phyloP scores from a whole-genome alignment of 352 stramenopile species.

The Globisporangium viniferum region DNA sequence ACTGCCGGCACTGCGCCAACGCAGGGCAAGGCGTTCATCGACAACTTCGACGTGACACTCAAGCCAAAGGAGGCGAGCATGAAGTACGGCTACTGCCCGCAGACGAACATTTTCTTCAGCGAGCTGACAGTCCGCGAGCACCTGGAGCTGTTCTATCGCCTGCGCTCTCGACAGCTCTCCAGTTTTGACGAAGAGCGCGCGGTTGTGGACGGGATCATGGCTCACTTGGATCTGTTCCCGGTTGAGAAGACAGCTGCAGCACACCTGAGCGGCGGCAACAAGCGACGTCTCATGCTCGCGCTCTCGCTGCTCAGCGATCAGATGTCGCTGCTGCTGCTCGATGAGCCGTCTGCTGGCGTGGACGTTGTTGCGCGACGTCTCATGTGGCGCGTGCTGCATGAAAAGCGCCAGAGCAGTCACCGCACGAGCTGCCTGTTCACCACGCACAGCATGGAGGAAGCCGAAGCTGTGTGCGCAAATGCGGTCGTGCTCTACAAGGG shows the following conservation, averaged over 20 bases:
- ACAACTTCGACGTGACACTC: conserved; percentile 54
- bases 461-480: conserved; percentile 79
- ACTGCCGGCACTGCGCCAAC: conserved; percentile 88
- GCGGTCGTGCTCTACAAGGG: conserved; percentile 76
- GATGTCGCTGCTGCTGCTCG: conserved; percentile 63
- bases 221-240: conserved; percentile 54
- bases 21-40: conserved; percentile 48
- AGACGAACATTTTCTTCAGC: conserved; percentile 73
- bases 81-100: conserved; percentile 78
- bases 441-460: conserved; percentile 85
- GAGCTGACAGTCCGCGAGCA: conserved; percentile 76
- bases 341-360: conserved; percentile 79
- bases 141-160: conserved; percentile 62
- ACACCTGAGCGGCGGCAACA: conserved; percentile 81
- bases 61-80: conserved; percentile 47
- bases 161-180: conserved; percentile 35
- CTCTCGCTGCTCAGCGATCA: conserved; percentile 66
- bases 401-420: conserved; percentile 44
- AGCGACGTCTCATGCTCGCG: conserved; percentile 76
- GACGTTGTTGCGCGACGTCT: conserved; percentile 75
- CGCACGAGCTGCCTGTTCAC: conserved; percentile 76
- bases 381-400: conserved; percentile 77
- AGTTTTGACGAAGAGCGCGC: conserved; percentile 24
- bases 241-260: conserved; percentile 50
- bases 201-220: conserved; percentile 43